Evolutionary conservation across 2,329 filamentous ascomycete species (phyloP).

Genomic region (Ophiostoma piceae): DNA sequence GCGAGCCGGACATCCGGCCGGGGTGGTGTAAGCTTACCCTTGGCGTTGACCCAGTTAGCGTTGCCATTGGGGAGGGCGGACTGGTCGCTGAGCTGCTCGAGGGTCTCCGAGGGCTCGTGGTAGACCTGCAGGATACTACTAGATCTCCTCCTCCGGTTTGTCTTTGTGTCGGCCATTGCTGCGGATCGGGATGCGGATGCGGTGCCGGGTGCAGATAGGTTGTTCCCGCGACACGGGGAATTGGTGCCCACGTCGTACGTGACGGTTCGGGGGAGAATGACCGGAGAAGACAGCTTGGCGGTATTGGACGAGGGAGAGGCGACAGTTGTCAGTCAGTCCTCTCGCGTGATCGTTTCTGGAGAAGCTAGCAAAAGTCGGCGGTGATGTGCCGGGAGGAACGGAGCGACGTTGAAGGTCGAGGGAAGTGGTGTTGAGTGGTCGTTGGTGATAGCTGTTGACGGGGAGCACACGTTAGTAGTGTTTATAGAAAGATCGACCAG

Average conservation of each 20-base stretch:
- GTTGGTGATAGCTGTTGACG: neutral
- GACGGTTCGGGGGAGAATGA: constrained; percentile 82
- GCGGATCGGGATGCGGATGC: constrained; percentile 41
- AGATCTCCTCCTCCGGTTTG: constrained; percentile 81
- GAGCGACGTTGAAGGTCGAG: neutral
- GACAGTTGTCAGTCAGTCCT: neutral
- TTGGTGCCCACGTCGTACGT: constrained; percentile 83
- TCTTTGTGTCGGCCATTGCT: constrained; percentile 59
- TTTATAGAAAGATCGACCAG: neutral
- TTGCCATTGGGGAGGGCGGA: constrained; percentile 91
- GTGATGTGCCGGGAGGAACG: constrained; percentile 10
- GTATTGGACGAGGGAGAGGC: constrained; percentile 49
- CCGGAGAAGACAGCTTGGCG: constrained; percentile 92
- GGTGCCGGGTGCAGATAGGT: constrained; percentile 19
- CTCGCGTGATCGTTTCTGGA: neutral
- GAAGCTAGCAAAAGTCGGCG: neutral
- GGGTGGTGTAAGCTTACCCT: constrained; percentile 59
- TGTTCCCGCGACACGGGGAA: constrained; percentile 56
- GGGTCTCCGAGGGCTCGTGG: constrained; percentile 90
- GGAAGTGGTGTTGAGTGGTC: neutral
- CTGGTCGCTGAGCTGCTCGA: constrained; percentile 97
- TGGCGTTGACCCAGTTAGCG: constrained; percentile 97
- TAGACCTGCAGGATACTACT: constrained; percentile 91
- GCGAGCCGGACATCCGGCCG: neutral
- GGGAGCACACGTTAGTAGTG: neutral